Evolutionary conservation across 2,329 filamentous ascomycete species (phyloP).

Genomic region (Emericellopsis atlantica): DNA sequence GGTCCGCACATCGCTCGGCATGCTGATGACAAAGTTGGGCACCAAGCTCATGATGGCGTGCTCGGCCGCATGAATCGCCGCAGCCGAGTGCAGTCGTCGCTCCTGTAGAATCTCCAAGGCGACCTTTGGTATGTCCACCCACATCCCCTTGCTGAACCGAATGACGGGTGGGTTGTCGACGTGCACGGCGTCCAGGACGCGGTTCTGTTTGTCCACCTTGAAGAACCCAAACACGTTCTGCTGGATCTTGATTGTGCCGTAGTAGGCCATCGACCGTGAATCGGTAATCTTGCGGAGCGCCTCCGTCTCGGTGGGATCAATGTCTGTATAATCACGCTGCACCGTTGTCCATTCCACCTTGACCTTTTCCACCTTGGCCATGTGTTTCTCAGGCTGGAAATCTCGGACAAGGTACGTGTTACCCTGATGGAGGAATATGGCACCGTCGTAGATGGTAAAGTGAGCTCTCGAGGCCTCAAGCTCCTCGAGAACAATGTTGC

Average conservation of each 20-base stretch:
- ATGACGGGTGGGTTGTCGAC: constrained; percentile 90
- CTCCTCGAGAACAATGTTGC: constrained; percentile 82
- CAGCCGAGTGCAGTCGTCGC: constrained; percentile 66
- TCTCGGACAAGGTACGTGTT: constrained; percentile 84
- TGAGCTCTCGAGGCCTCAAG: constrained; percentile 92
- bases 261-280: constrained; percentile 62
- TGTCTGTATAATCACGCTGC: constrained; percentile 86
- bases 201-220: constrained; percentile 78
- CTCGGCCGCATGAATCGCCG: constrained; percentile 87
- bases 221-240: constrained; percentile 94
- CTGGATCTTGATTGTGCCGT: constrained; percentile 73
- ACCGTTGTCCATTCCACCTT: constrained; percentile 91
- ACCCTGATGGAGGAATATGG: constrained; percentile 95
- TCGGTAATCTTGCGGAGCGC: constrained; percentile 59
- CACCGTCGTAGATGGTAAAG: constrained; percentile 93
- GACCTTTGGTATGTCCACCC: constrained; percentile 75
- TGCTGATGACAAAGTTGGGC: constrained; percentile 80
- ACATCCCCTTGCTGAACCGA: constrained; percentile 78
- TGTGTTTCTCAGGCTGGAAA: constrained; percentile 64
- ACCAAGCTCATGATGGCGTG: constrained; percentile 80
- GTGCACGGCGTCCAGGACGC: constrained; percentile 81
- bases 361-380: constrained; percentile 80
- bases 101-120: constrained; percentile 70
- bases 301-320: constrained; percentile 88
- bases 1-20: constrained; percentile 84